A percentile compares a stretch with the other conserved stretches of the same genome.
Conservation (phyloP, 805 yeast species). For the Ogataea glucozyma region DNA sequence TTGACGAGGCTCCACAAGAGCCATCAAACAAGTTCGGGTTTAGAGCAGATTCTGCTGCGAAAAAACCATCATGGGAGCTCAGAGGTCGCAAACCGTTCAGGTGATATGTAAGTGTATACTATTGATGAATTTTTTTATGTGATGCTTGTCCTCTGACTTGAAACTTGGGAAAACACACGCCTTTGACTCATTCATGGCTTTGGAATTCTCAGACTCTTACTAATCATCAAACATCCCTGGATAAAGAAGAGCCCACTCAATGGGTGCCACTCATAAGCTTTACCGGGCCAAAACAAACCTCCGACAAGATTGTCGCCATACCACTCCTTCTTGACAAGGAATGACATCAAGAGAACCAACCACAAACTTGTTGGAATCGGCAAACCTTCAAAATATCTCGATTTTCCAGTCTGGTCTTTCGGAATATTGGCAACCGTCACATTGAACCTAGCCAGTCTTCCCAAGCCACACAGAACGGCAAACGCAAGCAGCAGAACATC, state of each 20-base stretch:
- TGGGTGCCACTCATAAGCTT: constrained; percentile 74
- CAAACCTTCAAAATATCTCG: constrained; percentile 91
- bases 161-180: neutral
- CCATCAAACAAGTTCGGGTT: constrained; percentile 1
- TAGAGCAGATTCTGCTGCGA: too few species aligned
- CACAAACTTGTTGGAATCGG: constrained; percentile 90
- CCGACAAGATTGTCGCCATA: constrained; percentile 56
- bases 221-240: constrained; percentile 89
- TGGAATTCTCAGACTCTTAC: constrained; percentile 88
- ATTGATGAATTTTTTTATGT: neutral
- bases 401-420: constrained; percentile 83
- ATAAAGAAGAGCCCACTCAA: constrained; percentile 59
- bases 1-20: neutral
- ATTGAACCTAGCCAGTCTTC: constrained; percentile 92
- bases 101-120: constrained; percentile 6
- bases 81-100: constrained; percentile 31
- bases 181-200: constrained; percentile 52
- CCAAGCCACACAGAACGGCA: constrained; percentile 90
- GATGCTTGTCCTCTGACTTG: too few species aligned
- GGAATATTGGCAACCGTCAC: constrained; percentile 93
- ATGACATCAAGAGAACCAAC: constrained; percentile 73
- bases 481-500: constrained; percentile 76
- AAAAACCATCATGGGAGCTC: constrained; percentile 25
- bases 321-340: constrained; percentile 53
- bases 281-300: constrained; percentile 57